Base-by-base conservation (phyloP, 202 grass and related monocot species). In the Sporobolus alterniflorus region DNA sequence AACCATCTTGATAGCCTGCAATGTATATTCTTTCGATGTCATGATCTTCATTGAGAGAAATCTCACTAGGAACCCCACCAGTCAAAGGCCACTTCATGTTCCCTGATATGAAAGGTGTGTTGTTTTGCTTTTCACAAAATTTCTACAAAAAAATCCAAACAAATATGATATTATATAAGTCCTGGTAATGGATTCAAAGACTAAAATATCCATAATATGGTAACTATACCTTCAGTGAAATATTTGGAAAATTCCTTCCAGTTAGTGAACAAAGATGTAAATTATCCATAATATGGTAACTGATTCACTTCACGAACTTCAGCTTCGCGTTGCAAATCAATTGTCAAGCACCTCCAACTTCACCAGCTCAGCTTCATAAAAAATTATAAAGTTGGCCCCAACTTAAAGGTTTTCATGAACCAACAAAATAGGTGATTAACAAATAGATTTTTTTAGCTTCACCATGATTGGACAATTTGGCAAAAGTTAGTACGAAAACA, bases 1-100 rank as follows among this genome's bases (percentile, higher is more conserved):
- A 95, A 81, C 96, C 91, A 93, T 98, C 92, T 89, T 98, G 87
- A 80, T 98, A 98, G 49, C 96, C 96, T 69, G 90, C 88, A 74
- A 95, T 84, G 69, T 93, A 95, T 81, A 98, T 46, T 87, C 90
- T 98, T 91, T 88, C 84, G 74, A 98, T 72, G 30, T 24, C 76
- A 69, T 79, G 77, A 65, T 93, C 77, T 87, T 95, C 80, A n/a
- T 78, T 85, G 65, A 89, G 49, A 30, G 91, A 93, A 78, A 98
- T 89, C 90, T 95, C 92, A 91, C 90, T 93, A 69, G 87, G 92
- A 83, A 95, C 92, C 56, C 96, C 96, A 87, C 96, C 96, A 84
- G 96, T 98, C 82, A 98, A 83, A 87, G 92, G 96, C 96, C 96
- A 98, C 73, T 93, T 91, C 79, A 88, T 88, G 26, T 91, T 94